Evolutionary conservation across 495 filamentous ascomycete genomes (phyloP), one percentile per base, ranked within the genome.

Genomic region (Penicillium soppii): DNA sequence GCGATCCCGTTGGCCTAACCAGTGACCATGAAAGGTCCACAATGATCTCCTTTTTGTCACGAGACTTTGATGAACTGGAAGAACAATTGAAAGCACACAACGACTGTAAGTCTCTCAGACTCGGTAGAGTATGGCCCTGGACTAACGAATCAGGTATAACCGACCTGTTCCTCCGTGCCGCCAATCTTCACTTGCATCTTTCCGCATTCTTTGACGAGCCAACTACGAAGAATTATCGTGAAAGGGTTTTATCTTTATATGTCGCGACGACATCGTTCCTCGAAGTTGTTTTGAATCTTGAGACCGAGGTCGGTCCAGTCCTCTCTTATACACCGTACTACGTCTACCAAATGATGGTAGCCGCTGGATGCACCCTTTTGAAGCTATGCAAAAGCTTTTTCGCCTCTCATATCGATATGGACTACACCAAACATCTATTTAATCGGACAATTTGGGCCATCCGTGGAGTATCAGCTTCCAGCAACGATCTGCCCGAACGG

Each of bases 341-440:
- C 65, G 79, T 96, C 46, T 85, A 91, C 57, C 91, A 95, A 69
- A 95, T 96, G 87, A 84, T 95, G 59, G 85, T 95, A 30, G 91
- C 91, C 30, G 89, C 84, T 1, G 89, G 89, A 13, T 95, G 92
- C 61, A 85, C 89, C 4, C 68, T 97, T 30, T 73, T 95, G 43
- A 96, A 96, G 65, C 76, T 97, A 23, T 78, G 91, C 63, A 88
- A 90, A 61, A 91, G 88, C 47, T 94, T 80, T 86, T 96, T 74
- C 72, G 85, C 55, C 60, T 76, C 64, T 71, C 84, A 67, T 39
- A 83, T 95, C 48, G 85, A 92, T 52, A 81, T 85, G 63, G 80
- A 87, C 8, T 78, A 87, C n/a, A 89, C 89, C 39, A 83, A 85
- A 27, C 70, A 74, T 16, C 77, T 92, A 25, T 92, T 95, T 62